A percentile compares a stretch with the other conserved stretches of the same genome.
Conservation (phyloP, 2,329 filamentous ascomycete species). For the Amphichorda felina region DNA sequence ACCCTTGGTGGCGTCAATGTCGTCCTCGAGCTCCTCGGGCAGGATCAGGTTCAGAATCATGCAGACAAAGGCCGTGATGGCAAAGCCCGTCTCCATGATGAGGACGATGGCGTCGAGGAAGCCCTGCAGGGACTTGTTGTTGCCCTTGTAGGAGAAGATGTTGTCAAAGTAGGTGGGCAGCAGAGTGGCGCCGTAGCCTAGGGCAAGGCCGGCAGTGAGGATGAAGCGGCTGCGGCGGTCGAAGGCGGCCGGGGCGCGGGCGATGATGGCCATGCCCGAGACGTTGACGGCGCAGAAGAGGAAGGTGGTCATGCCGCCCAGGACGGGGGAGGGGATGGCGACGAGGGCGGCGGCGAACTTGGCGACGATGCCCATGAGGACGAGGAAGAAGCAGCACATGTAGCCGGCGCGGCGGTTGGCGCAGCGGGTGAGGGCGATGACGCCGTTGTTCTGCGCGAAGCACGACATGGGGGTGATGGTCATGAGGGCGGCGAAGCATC, state of each 20-base stretch:
- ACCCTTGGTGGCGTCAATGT: slow-evolving; percentile 11
- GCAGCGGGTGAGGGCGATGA: slow-evolving; percentile 71
- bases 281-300: slow-evolving; percentile 68
- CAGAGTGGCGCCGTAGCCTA: slow-evolving; percentile 61
- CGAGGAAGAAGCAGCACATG: slow-evolving; percentile 62
- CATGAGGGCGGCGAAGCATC: slow-evolving; percentile 61
- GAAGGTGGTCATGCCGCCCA: slow-evolving; percentile 69
- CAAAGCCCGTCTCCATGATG: slow-evolving; percentile 65
- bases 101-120: slow-evolving; percentile 66
- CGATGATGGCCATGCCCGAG: slow-evolving; percentile 66
- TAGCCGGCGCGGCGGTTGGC: slow-evolving; percentile 74
- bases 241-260: slow-evolving; percentile 50
- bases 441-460: slow-evolving; percentile 77
- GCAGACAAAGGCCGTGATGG: slow-evolving; percentile 61
- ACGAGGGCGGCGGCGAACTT: slow-evolving; percentile 75
- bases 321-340: slow-evolving; percentile 55
- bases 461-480: slow-evolving; percentile 72
- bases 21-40: slow-evolving; percentile 63
- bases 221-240: slow-evolving; percentile 76
- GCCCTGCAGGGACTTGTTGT: slow-evolving; percentile 55
- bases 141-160: slow-evolving; percentile 62
- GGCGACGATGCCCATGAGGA: slow-evolving; percentile 72
- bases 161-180: slow-evolving; percentile 55
- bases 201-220: slow-evolving; percentile 59
- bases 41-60: slow-evolving; percentile 64